Conservation (phyloP, 768 basidiomycete genomes). For the Lanmaoa pseudosensibilis region DNA sequence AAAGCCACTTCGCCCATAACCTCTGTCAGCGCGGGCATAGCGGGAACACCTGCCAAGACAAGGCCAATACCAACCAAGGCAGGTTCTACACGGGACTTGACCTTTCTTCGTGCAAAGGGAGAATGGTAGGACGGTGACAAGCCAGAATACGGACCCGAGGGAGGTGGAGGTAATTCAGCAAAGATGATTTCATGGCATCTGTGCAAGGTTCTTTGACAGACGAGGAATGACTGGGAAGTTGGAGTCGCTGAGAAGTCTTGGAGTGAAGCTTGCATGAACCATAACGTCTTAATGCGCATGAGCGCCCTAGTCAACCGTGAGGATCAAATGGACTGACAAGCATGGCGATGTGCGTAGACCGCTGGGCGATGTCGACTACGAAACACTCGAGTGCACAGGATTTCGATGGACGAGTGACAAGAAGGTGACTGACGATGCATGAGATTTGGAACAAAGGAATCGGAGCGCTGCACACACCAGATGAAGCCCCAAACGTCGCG, state of each 20-base stretch:
- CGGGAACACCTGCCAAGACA: conserved; percentile 73
- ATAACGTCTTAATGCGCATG: conserved; percentile 66
- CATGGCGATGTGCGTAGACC: conserved; percentile 94
- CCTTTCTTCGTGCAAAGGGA: conserved; percentile 56
- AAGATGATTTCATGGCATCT: conserved; percentile 97
- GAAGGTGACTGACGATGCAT: conserved; percentile 68
- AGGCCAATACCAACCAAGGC: conserved; percentile 84
- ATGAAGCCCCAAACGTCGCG: conserved; percentile 89
- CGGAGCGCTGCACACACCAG: conserved; percentile 50
- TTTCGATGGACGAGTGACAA: conserved; percentile 88
- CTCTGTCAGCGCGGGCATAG: conserved; percentile 71
- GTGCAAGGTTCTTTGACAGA: conserved; percentile 90
- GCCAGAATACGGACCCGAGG: conserved; percentile 65
- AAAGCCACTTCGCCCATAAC: conserved; percentile 80
- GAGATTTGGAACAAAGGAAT: conserved; percentile 7
- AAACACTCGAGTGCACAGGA: conserved; percentile 94
- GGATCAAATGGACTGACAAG: conserved; percentile 60
- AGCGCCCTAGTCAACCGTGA: conserved; percentile 13
- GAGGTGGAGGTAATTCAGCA: conserved; percentile 72
- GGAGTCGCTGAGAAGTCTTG: conserved; percentile 61
- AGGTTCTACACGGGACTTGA: conserved; percentile 72
- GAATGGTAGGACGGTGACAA: conserved; percentile 50
- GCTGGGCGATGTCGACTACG: conserved; percentile 82
- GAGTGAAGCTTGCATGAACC: conserved; percentile 98
- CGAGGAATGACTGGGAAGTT: conserved; percentile 76